A percentile compares a stretch with the other conserved stretches of the same genome.
Conservation (phyloP, 2,329 filamentous ascomycete genomes). For the Fusarium aywerte region DNA sequence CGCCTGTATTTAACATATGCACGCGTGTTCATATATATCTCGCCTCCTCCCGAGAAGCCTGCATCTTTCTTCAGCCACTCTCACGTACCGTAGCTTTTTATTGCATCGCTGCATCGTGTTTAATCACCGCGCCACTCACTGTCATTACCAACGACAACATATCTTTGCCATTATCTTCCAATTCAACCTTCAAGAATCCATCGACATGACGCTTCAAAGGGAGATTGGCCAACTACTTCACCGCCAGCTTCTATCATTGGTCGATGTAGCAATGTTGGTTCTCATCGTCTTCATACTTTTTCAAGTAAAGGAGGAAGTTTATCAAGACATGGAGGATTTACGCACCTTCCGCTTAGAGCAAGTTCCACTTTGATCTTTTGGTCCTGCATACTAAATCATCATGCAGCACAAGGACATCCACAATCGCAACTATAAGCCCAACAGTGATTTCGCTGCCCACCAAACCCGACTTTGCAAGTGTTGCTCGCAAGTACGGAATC, state of each 20-base stretch:
- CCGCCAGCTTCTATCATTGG: background rate
- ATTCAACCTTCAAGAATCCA: background rate
- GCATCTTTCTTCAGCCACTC: background rate
- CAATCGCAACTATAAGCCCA: background rate
- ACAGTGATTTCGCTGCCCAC: background rate
- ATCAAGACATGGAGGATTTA: background rate
- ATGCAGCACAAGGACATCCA: background rate
- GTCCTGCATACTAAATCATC: background rate
- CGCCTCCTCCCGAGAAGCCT: background rate
- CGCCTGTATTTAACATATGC: background rate
- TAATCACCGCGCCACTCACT: background rate
- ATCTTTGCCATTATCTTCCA: background rate
- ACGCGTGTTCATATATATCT: background rate
- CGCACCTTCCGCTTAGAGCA: background rate
- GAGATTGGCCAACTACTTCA: background rate
- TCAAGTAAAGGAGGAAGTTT: background rate
- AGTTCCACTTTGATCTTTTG: background rate
- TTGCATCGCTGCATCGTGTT: background rate
- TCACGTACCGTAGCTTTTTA: background rate
- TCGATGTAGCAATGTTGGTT: background rate
- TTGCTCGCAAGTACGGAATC: constrained; percentile 52
- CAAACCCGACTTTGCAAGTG: background rate
- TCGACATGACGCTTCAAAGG: background rate
- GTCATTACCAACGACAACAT: background rate
- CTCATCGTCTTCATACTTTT: background rate